Percentiles rank a stretch among this genome's conserved stretches.
phyloP scores from a whole-genome alignment of 441 rosid genomes.

The Hura crepitans region DNA sequence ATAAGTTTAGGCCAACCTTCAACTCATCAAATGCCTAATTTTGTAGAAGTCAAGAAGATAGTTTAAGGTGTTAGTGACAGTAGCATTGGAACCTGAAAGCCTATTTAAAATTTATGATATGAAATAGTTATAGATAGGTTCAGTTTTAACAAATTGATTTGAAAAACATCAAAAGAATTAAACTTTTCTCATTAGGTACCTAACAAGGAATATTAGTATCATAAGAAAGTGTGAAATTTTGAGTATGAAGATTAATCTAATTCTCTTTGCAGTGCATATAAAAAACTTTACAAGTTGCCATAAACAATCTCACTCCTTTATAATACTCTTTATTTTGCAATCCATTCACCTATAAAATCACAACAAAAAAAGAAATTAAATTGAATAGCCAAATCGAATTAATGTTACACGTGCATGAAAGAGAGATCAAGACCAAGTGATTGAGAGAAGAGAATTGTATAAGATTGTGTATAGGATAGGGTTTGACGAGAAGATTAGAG shows the following conservation, averaged over 20 bases:
- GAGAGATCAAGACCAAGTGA: conserved; percentile 45
- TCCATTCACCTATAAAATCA: conserved; percentile 44
- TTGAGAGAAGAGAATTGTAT: conserved; percentile 59
- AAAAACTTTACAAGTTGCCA: conserved; percentile 84
- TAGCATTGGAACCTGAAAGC: conserved; percentile 94
- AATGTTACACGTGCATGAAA: background rate
- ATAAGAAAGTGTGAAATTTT: conserved; percentile 66
- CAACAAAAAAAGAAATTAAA: background rate
- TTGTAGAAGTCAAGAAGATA: conserved; percentile 85
- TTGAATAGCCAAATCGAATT: background rate
- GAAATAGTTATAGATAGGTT: background rate
- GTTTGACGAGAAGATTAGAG: conserved; percentile 60
- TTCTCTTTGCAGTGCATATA: conserved; percentile 51
- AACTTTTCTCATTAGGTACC: conserved; percentile 36
- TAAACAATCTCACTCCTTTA: conserved; percentile 87
- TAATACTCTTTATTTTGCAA: conserved; percentile 80
- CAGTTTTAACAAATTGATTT: background rate
- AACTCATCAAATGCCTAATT: conserved; percentile 69
- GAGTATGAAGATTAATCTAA: conserved; percentile 43
- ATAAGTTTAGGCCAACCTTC: conserved; percentile 59
- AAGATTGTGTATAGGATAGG: conserved; percentile 79
- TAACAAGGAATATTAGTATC: conserved; percentile 94
- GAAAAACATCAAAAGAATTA: background rate
- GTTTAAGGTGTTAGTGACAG: conserved; percentile 75
- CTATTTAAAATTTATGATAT: too few species aligned